Percentiles rank a stretch among this genome's conserved stretches.
phyloP scores from a whole-genome alignment of 2,329 filamentous ascomycete genomes.

The Hypoxylon sp. region DNA sequence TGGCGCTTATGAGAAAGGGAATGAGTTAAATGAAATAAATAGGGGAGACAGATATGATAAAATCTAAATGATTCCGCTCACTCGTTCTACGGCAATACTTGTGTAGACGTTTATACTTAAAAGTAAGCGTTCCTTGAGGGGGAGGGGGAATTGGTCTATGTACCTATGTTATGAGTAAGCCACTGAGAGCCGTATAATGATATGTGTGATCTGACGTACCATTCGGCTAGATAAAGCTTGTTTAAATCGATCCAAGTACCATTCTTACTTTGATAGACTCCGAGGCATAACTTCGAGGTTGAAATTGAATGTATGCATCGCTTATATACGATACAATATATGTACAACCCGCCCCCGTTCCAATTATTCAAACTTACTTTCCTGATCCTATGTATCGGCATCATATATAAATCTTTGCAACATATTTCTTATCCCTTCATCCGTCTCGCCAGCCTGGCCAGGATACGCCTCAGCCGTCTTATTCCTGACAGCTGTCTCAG shows the following conservation, averaged over 20 bases:
- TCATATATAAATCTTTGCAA: conserved; percentile 26
- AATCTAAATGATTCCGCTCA: conserved; percentile 18
- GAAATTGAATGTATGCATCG: not conserved
- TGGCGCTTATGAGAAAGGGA: conserved; percentile 16
- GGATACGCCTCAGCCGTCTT: conserved; percentile 21
- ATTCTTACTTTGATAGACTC: too few relatives aligned
- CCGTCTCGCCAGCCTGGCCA: conserved; percentile 8
- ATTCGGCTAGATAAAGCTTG: too few relatives aligned
- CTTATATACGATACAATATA: not conserved
- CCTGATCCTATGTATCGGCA: conserved; percentile 7
- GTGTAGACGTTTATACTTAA: not conserved
- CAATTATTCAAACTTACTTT: not conserved
- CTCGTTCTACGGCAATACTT: not conserved
- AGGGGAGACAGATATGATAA: not conserved
- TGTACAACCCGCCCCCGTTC: not conserved
- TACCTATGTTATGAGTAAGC: too few relatives aligned
- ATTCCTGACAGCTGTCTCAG: conserved; percentile 20
- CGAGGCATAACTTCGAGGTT: too few relatives aligned
- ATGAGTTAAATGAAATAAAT: not conserved
- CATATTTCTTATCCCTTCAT: conserved; percentile 12
- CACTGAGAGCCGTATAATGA: too few relatives aligned
- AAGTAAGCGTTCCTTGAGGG: too few relatives aligned
- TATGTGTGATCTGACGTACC: too few relatives aligned
- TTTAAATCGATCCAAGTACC: too few relatives aligned
- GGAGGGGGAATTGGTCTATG: too few relatives aligned